Evolutionary conservation across 192 early-diverging fungal genomes (phyloP), one percentile per base, ranked within the genome.

Genomic region (Cladochytrium replicatum): DNA sequence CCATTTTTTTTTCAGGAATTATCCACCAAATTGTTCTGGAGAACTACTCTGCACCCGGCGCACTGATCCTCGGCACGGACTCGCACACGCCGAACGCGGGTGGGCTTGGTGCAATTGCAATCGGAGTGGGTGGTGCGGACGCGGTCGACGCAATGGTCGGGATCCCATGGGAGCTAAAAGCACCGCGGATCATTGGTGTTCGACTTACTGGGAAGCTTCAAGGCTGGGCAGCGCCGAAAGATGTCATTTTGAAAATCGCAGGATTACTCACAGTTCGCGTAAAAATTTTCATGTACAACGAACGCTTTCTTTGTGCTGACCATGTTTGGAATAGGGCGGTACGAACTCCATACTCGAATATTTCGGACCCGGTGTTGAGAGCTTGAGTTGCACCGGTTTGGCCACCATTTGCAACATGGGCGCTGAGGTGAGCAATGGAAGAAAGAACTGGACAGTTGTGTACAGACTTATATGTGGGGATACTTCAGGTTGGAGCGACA

Each of bases 361-460:
- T 82, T 89, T 92, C 73, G 93, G 93, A 43, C 74, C 84, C 3
- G 93, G 93, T 71, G 87, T 91, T 41, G 87, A 94, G 48, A 82
- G 87, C 32, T 72, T 97, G 58, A 91, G 87, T 41, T 93, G 90
- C 67, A 97, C 93, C 48, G 93, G 91, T 57, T 94, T 97, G 93
- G 93, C 86, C 49, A 97, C 93, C 43, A 88, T 97, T 60, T 97
- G 93, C 74, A 97, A 97, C 77, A 94, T 97, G 93, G 93, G 93
- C 63, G 93, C 93, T 34, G 93, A 97, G 71, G 1, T 50, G 0
- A 11, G 21, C 27, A n/a, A n/a, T n/a, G n/a, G n/a, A n/a, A n/a
- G n/a, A n/a, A n/a, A n/a, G n/a, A 13, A 2, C 19, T 50, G 41
- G 9, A 17, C 11, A 24, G n/a, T 22, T 0, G 13, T 24, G 25